phyloP scores from a whole-genome alignment of 768 basidiomycete species.

The Neoboletus subvelutipes region DNA sequence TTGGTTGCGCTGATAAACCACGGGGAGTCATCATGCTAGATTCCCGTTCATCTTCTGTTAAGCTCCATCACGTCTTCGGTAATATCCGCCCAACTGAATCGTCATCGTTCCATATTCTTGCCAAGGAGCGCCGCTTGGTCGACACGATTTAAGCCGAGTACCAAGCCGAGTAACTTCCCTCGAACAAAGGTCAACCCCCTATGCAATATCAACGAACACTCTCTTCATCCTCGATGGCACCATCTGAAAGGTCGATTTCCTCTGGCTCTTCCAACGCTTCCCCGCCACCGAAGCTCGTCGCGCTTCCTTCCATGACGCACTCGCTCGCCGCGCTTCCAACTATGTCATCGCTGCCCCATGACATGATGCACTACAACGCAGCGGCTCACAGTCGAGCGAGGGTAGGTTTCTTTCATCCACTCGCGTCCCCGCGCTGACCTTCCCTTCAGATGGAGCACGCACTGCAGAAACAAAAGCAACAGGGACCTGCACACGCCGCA shows the following conservation, averaged over 20 bases:
- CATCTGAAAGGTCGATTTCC: slow-evolving; percentile 34
- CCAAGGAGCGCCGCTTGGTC: slow-evolving; percentile 23
- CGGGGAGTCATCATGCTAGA: slow-evolving; percentile 32
- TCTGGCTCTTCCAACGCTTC: slow-evolving; percentile 33
- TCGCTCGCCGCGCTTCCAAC: slow-evolving; percentile 32
- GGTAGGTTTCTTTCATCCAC: slow-evolving; percentile 10
- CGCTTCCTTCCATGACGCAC: slow-evolving; percentile 35
- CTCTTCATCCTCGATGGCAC: slow-evolving; percentile 34
- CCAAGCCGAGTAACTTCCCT: slow-evolving; percentile 5
- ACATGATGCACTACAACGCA: slow-evolving; percentile 34
- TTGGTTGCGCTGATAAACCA: slow-evolving; percentile 34
- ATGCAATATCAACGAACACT: slow-evolving; percentile 33
- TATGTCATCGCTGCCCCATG: slow-evolving; percentile 32
- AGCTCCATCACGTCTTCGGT: slow-evolving; percentile 34
- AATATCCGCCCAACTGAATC: slow-evolving; percentile 32
- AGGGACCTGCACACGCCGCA: slow-evolving; percentile 22
- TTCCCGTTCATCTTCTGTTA: slow-evolving; percentile 34
- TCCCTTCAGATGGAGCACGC: slow-evolving; percentile 32
- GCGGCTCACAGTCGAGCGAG: slow-evolving; percentile 31
- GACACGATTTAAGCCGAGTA: slow-evolving; percentile 28
- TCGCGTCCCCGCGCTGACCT: slow-evolving; percentile 4
- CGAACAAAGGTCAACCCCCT: slow-evolving; percentile 15
- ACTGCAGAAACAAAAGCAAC: slow-evolving; percentile 33
- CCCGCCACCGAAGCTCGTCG: slow-evolving; percentile 28
- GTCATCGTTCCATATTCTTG: slow-evolving; percentile 24